Percentiles rank a stretch among this genome's conserved stretches.
Evolutionary conservation across 495 filamentous ascomycete genomes (phyloP).

Genomic region (Aspergillus sclerotioniger): DNA sequence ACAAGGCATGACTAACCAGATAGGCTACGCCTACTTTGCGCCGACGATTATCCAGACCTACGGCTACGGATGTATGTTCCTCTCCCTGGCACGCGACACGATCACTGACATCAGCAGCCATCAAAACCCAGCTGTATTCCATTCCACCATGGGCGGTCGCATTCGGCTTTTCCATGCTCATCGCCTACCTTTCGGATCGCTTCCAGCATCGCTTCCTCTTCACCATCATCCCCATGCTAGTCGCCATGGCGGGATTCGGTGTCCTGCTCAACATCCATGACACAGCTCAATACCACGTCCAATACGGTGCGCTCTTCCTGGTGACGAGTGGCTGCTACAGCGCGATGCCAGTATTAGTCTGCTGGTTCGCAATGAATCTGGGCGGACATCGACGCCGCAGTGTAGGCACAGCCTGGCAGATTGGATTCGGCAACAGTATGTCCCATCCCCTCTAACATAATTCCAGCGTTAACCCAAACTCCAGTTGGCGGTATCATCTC

Average conservation of each 20-base stretch:
- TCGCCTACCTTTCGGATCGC: conserved; percentile 67
- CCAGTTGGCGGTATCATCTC: conserved; percentile 73
- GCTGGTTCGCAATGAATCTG: conserved; percentile 88
- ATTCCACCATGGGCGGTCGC: conserved; percentile 81
- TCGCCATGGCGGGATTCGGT: conserved; percentile 63
- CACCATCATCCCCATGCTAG: conserved; percentile 51
- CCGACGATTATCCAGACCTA: conserved; percentile 71
- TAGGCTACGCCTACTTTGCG: conserved; percentile 67
- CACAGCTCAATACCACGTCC: conserved; percentile 49
- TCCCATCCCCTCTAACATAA: neutral
- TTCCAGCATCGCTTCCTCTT: conserved; percentile 74
- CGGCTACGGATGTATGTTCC: conserved; percentile 48
- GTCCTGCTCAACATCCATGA: conserved; percentile 62
- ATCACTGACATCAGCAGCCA: conserved; percentile 36
- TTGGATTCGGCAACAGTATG: conserved; percentile 76
- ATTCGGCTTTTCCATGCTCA: conserved; percentile 69
- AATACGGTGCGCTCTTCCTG: conserved; percentile 70
- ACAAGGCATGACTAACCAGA: conserved; percentile 59
- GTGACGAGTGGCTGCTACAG: conserved; percentile 54
- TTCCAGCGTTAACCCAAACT: neutral
- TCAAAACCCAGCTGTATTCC: conserved; percentile 73
- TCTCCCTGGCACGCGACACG: neutral
- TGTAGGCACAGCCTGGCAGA: conserved; percentile 77
- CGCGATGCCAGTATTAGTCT: conserved; percentile 71
- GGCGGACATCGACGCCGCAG: conserved; percentile 73